phyloP scores from a whole-genome alignment of 116 monocot species.

The Iris pallida region DNA sequence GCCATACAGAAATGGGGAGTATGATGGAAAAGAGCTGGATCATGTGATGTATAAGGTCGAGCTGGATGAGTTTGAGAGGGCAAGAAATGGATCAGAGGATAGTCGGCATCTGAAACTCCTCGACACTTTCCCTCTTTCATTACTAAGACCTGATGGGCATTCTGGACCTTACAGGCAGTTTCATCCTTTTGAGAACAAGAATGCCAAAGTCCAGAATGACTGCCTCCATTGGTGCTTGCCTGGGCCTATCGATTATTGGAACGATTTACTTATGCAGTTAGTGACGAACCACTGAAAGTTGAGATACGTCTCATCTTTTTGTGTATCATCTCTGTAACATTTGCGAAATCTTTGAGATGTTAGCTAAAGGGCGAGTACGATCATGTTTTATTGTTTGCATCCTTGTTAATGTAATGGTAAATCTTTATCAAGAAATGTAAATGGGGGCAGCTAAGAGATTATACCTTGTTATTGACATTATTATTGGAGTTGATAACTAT shows the following conservation, averaged over 20 bases:
- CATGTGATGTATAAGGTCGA: constrained; percentile 41
- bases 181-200: constrained; percentile 11
- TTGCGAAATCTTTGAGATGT: no score
- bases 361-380: no score
- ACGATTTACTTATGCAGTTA: constrained; percentile 25
- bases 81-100: not conserved
- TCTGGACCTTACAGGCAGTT: constrained; percentile 51
- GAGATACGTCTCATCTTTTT: no score
- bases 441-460: no score
- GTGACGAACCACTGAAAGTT: not conserved
- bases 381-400: no score
- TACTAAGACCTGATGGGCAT: constrained; percentile 51
- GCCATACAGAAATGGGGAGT: constrained; percentile 50
- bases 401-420: no score
- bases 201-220: constrained; percentile 22
- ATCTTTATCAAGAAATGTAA: no score
- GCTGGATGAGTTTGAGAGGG: constrained; percentile 40
- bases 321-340: no score
- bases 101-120: constrained; percentile 31
- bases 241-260: constrained; percentile 41
- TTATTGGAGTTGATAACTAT: no score
- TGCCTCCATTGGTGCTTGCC: constrained; percentile 51
- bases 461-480: no score
- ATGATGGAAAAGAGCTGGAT: constrained; percentile 33
- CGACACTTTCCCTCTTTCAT: constrained; percentile 39